Evolutionary conservation across 2,329 filamentous ascomycete genomes (phyloP).

Genomic region (Hypoxylon sp.): DNA sequence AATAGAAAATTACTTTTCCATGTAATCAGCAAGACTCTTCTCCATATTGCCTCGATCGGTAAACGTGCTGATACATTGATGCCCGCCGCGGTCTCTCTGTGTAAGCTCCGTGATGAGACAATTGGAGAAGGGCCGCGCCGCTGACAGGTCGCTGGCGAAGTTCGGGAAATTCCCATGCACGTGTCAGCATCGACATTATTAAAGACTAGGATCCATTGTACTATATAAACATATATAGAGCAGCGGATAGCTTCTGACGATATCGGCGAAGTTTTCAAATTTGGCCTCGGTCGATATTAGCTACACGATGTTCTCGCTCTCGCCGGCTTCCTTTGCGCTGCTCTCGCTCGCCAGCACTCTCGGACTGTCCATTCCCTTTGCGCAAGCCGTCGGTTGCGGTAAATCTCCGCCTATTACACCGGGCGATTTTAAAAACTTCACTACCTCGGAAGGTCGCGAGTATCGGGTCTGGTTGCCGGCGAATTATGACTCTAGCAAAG

Average conservation of each 20-base stretch:
- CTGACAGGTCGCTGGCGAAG: not conserved
- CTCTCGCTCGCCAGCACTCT: slow-evolving; percentile 25
- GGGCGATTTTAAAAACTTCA: slow-evolving; percentile 37
- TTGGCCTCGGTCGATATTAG: not conserved
- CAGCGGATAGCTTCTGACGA: not conserved
- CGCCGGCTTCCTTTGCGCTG: slow-evolving; percentile 21
- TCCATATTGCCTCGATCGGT: slow-evolving; percentile 4
- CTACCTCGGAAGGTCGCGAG: slow-evolving; percentile 32
- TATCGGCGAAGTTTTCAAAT: not conserved
- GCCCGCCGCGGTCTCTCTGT: not conserved
- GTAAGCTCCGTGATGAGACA: slow-evolving; percentile 6
- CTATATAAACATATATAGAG: slow-evolving; percentile 3
- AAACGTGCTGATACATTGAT: not conserved
- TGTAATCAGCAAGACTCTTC: not conserved
- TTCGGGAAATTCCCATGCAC: not conserved
- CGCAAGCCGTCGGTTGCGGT: slow-evolving; percentile 33
- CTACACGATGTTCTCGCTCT: slow-evolving; percentile 27
- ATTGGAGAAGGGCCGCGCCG: not conserved
- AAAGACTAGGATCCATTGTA: not conserved
- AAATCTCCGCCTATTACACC: slow-evolving; percentile 17
- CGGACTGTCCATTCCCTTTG: slow-evolving; percentile 5
- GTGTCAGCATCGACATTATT: slow-evolving; percentile 14
- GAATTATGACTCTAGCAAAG: slow-evolving; percentile 37
- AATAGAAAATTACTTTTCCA: slow-evolving; percentile 25
- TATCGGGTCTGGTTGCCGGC: slow-evolving; percentile 46